Conservation (phyloP, 1,284 basidiomycete species). For the Boletus smithii region DNA sequence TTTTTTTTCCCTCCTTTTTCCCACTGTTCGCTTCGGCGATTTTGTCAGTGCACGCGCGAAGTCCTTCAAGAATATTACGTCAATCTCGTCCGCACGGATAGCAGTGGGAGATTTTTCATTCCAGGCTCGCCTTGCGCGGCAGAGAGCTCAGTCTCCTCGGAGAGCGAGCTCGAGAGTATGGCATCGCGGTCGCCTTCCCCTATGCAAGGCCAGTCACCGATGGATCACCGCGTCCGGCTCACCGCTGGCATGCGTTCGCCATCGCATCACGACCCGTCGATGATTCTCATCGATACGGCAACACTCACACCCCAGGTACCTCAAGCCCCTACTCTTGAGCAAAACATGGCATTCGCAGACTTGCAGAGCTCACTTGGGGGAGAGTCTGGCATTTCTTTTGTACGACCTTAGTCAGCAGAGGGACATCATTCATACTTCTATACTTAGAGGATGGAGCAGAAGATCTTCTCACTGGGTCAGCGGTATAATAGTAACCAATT, state of each 20-base stretch:
- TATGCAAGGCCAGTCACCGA: slow-evolving; percentile 20
- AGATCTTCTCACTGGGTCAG: neutral
- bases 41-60: slow-evolving; percentile 68
- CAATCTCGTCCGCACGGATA: slow-evolving; percentile 77
- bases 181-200: slow-evolving; percentile 56
- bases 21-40: slow-evolving; percentile 11
- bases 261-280: slow-evolving; percentile 35
- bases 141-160: slow-evolving; percentile 24
- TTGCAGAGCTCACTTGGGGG: slow-evolving; percentile 46
- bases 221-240: slow-evolving; percentile 15
- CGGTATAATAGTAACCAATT: slow-evolving; percentile 9
- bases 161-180: slow-evolving; percentile 61
- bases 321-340: slow-evolving; percentile 67
- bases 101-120: slow-evolving; percentile 55
- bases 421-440: neutral
- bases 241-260: slow-evolving; percentile 18
- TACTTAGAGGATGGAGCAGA: neutral
- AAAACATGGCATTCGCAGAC: slow-evolving; percentile 77
- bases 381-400: slow-evolving; percentile 13
- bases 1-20: slow-evolving; percentile 17
- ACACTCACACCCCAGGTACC: slow-evolving; percentile 45
- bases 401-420: slow-evolving; percentile 10
- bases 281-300: slow-evolving; percentile 53
- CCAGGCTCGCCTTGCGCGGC: slow-evolving; percentile 33
- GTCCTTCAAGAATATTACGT: slow-evolving; percentile 81